A percentile compares a stretch with the other conserved stretches of the same genome.
phyloP scores from a whole-genome alignment of 2,329 filamentous ascomycete genomes.

The Epicoccum nigrum region DNA sequence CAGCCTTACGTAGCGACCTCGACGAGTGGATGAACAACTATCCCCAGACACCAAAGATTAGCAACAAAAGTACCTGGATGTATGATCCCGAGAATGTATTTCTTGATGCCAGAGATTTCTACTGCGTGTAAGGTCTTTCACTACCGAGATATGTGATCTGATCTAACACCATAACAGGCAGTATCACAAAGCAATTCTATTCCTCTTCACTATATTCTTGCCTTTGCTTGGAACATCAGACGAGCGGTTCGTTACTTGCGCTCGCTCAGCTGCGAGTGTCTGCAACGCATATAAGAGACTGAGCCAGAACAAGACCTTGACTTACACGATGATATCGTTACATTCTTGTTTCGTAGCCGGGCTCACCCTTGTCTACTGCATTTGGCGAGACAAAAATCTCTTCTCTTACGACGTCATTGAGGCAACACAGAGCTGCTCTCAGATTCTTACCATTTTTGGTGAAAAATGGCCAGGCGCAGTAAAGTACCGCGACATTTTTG shows the following conservation, averaged over 20 bases:
- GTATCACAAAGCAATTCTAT: conserved; percentile 37
- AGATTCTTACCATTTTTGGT: conserved; percentile 35
- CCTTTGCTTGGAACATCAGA: conserved; percentile 27
- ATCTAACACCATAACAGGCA: conserved; percentile 9
- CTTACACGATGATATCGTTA: conserved; percentile 35
- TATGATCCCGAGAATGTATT: conserved; percentile 33
- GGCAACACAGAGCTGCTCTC: conserved; percentile 32
- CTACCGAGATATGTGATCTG: background rate
- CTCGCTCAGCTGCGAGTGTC: conserved; percentile 31
- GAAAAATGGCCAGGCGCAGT: conserved; percentile 37
- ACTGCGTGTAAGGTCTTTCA: conserved; percentile 16
- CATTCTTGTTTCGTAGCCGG: conserved; percentile 38
- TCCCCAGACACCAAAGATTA: conserved; percentile 26
- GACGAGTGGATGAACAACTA: conserved; percentile 28
- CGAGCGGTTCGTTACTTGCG: conserved; percentile 29
- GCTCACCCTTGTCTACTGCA: conserved; percentile 33
- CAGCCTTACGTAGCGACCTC: conserved; percentile 23
- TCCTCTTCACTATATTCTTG: conserved; percentile 31
- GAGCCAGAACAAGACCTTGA: conserved; percentile 33
- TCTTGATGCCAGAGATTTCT: conserved; percentile 34
- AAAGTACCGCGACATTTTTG: conserved; percentile 39
- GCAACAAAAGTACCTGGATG: conserved; percentile 35
- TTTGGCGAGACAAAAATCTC: conserved; percentile 33
- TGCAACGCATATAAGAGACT: conserved; percentile 34
- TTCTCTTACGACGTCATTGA: conserved; percentile 36